Evolutionary conservation across 2,329 filamentous ascomycete genomes (phyloP).

Genomic region (Pseudogymnoascus sp.): DNA sequence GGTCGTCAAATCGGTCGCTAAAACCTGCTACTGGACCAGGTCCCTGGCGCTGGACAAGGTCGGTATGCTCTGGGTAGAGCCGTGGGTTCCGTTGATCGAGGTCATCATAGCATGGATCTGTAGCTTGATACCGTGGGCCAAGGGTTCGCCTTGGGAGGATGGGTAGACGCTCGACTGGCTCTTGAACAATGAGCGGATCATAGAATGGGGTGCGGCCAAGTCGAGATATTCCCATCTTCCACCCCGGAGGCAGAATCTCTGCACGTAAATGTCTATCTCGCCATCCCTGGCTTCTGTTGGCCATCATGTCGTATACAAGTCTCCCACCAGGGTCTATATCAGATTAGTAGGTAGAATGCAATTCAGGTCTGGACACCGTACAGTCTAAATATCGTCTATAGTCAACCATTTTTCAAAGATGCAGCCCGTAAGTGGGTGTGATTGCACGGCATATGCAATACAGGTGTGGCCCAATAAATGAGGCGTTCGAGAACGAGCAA

Average conservation of each 20-base stretch:
- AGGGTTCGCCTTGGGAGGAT: not conserved
- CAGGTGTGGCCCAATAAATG: not conserved
- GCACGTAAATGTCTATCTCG: slow-evolving; percentile 2
- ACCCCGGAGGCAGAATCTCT: not conserved
- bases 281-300: not conserved
- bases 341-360: not conserved
- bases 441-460: not conserved
- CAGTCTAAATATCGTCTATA: slow-evolving; percentile 4
- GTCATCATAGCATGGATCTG: not conserved
- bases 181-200: slow-evolving; percentile 1
- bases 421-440: not conserved
- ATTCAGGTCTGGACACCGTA: not conserved
- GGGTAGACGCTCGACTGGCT: not conserved
- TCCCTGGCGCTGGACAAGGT: not conserved
- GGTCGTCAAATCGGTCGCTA: not conserved
- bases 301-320: slow-evolving; percentile 3
- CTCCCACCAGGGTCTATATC: slow-evolving; percentile 2
- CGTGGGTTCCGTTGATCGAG: not conserved
- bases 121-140: not conserved
- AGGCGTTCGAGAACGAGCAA: not conserved
- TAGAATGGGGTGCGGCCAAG: not conserved
- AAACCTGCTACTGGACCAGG: not conserved
- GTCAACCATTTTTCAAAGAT: not conserved
- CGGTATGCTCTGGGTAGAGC: not conserved
- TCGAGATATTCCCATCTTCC: slow-evolving; percentile 7